Conservation (phyloP, 1,284 basidiomycete genomes). For the Malassezia arunalokei region DNA sequence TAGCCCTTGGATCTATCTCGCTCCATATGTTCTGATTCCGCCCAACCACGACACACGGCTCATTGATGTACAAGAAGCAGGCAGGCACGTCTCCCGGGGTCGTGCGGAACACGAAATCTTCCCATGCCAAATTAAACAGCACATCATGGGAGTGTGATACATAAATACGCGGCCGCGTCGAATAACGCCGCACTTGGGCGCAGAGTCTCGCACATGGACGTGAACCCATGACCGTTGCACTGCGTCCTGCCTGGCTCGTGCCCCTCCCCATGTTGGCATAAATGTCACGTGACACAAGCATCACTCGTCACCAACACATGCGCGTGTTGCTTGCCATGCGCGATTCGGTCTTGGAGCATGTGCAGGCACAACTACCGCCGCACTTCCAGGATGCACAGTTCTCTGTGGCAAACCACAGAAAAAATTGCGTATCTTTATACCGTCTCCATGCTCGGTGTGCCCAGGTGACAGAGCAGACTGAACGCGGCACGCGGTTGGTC, state of each 20-base stretch:
- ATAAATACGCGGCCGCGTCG: slow-evolving; percentile 48
- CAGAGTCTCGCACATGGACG: not conserved
- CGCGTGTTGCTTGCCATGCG: not conserved
- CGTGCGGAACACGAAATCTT: slow-evolving; percentile 52
- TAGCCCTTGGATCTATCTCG: slow-evolving; percentile 65
- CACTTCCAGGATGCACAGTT: slow-evolving; percentile 68
- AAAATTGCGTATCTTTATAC: slow-evolving; percentile 75
- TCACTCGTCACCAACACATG: not conserved
- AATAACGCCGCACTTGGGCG: not conserved
- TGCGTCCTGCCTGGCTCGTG: not conserved
- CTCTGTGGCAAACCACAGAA: slow-evolving; percentile 72
- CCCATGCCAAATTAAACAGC: slow-evolving; percentile 82
- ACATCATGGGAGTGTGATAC: slow-evolving; percentile 72
- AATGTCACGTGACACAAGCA: not conserved
- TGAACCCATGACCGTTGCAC: not conserved
- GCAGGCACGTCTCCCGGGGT: slow-evolving; percentile 46
- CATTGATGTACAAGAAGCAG: slow-evolving; percentile 76
- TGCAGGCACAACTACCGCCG: slow-evolving; percentile 13
- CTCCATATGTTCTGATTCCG: slow-evolving; percentile 95
- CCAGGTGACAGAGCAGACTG: slow-evolving; percentile 52
- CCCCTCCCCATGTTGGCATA: not conserved
- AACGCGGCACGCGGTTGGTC: slow-evolving; percentile 54
- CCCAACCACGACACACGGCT: slow-evolving; percentile 83
- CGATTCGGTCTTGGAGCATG: not conserved
- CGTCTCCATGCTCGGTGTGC: slow-evolving; percentile 65